phyloP scores from a whole-genome alignment of 2,329 filamentous ascomycete species.

The Arthrobotrys conoides region DNA sequence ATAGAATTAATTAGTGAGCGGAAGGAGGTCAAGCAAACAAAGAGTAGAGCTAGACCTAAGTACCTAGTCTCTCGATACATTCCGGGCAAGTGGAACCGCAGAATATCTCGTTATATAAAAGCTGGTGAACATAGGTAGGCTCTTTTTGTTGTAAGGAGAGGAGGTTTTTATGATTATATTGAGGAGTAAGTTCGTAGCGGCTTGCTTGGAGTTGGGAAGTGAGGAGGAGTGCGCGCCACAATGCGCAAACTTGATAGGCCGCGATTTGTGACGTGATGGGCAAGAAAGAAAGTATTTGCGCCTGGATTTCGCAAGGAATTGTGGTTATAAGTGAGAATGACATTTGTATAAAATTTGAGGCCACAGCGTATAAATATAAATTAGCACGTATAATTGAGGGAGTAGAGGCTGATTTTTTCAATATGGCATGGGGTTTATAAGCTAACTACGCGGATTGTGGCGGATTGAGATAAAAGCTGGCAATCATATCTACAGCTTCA shows the following conservation, averaged over 20 bases:
- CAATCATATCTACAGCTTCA: too few species aligned
- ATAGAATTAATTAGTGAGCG: background rate
- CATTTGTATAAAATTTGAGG: background rate
- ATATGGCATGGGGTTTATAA: too few species aligned
- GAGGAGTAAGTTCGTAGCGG: background rate
- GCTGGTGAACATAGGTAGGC: background rate
- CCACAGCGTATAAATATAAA: too few species aligned
- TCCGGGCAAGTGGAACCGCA: background rate
- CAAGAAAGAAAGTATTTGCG: slow-evolving; percentile 23
- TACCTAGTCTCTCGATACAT: background rate
- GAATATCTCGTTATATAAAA: background rate
- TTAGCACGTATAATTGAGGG: too few species aligned
- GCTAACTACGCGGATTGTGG: too few species aligned
- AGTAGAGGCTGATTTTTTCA: too few species aligned
- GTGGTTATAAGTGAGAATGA: background rate
- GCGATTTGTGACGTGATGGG: slow-evolving; percentile 11
- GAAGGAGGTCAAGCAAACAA: background rate
- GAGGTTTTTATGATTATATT: background rate
- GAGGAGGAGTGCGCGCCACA: slow-evolving; percentile 3
- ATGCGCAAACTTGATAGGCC: slow-evolving; percentile 5
- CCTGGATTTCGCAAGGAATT: slow-evolving; percentile 25
- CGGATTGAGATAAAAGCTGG: too few species aligned
- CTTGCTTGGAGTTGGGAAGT: background rate
- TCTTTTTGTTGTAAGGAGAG: background rate
- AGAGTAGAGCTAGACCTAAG: background rate